These are phyloP conservation scores for Phytophthora ohioensis DNA, from an alignment of 352 stramenopile genomes.

Conservation along the genomic window DNA sequence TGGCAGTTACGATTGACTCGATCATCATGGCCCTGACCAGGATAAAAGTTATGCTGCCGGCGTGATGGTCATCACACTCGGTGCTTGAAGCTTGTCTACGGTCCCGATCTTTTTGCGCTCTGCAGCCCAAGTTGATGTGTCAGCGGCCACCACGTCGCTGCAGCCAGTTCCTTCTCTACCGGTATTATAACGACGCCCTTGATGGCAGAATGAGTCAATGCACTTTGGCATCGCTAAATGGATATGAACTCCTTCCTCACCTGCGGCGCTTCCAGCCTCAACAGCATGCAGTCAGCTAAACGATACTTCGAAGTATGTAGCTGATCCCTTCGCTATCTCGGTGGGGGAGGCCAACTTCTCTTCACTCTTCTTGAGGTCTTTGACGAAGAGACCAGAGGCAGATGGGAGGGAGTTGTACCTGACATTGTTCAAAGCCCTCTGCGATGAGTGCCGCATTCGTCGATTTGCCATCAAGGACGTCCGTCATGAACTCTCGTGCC, in stretches of 20 bases:
- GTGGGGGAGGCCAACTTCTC: slow-evolving; percentile 7
- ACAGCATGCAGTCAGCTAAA: background rate
- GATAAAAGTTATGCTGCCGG: background rate
- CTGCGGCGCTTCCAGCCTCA: background rate
- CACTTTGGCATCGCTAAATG: background rate
- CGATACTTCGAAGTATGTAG: background rate
- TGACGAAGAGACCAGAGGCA: no score
- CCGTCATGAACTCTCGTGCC: slow-evolving; percentile 31
- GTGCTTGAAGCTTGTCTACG: background rate
- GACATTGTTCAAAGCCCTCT: background rate
- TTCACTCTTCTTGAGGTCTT: background rate
- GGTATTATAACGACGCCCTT: background rate
- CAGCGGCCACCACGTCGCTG: background rate
- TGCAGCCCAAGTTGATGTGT: background rate
- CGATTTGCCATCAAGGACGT: slow-evolving; percentile 15
- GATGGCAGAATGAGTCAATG: background rate
- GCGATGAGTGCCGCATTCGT: slow-evolving; percentile 16
- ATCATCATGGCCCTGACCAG: background rate
- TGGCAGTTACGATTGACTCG: background rate
- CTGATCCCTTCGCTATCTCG: slow-evolving; percentile 7
- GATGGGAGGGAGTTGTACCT: no score
- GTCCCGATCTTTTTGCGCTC: background rate
- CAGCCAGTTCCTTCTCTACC: background rate
- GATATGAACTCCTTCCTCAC: background rate
- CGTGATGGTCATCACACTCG: background rate